Base-by-base conservation (phyloP, 768 basidiomycete genomes). In the Boletus rubropictus region DNA sequence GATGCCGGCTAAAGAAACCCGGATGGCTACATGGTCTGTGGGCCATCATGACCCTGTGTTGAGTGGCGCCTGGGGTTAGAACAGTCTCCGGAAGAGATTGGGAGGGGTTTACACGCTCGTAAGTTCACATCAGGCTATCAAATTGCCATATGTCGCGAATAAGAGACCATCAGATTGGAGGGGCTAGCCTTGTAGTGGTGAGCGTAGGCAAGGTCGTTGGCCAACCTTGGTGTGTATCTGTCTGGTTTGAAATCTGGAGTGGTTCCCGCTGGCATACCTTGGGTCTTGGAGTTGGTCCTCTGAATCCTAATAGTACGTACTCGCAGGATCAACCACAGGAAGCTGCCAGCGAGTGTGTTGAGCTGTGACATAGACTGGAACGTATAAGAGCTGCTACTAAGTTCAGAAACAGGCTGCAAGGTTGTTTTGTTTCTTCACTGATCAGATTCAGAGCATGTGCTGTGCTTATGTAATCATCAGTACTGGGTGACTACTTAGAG, bases 141-240 rank as follows among this genome's bases (percentile, higher is more conserved):
- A 49, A n/a, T 50, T 56, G 57, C 39, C 38, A 53, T 54, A 46
- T 44, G 53, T 39, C 42, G 38, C 20, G 50, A 56, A 34, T 14
- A 24, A 6, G 37, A 35, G 44, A 37, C 34, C 42, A 24, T 33
- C 21, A 38, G 18, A 44, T 44, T n/a, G 7, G 35, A 28, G 17
- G 47, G n/a, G 17, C 56, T 54, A 31, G 5, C 6, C 17, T 33
- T 12, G 24, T 9, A 20, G 21, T 22, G 33, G 8, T 53, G 39
- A 53, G 32, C 9, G 11, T 22, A 15, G 31, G 1, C 3, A 2
- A 11, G 9, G 25, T 25, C 8, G 29, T 11, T 10, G 10, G 38
- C 6, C 43, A 21, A 56, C 54, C 52, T 49, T 5, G 18, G 21
- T 31, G 17, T 22, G 17, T 28, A 8, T 20, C 40, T 38, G 22